Evolutionary conservation across 2,329 filamentous ascomycete species (phyloP).

Genomic region (Apiospora sp.): DNA sequence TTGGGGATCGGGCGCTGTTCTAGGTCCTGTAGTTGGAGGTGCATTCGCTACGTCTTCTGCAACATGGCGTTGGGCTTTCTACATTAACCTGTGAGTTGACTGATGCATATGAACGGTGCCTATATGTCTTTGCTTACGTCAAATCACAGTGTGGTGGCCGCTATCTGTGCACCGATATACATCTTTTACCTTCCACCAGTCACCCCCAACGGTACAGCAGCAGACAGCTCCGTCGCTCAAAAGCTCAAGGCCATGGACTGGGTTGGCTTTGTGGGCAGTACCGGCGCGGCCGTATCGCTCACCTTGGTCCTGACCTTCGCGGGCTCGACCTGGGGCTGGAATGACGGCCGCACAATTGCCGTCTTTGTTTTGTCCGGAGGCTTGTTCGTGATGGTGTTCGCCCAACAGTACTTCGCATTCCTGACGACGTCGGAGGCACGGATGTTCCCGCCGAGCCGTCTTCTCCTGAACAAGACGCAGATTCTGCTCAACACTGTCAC

Average conservation of each 20-base stretch:
- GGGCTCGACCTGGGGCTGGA: slow-evolving; percentile 58
- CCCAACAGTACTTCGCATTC: slow-evolving; percentile 55
- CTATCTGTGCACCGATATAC: slow-evolving; percentile 51
- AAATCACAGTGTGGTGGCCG: slow-evolving; percentile 23
- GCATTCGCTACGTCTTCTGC: slow-evolving; percentile 49
- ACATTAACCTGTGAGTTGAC: slow-evolving; percentile 65
- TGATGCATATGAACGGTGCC: too few species aligned
- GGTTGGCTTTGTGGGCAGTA: slow-evolving; percentile 51
- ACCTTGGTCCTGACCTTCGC: slow-evolving; percentile 61
- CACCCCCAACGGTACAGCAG: slow-evolving; percentile 55
- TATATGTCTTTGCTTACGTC: slow-evolving; percentile 41
- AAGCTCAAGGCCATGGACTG: slow-evolving; percentile 49
- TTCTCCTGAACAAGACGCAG: slow-evolving; percentile 41
- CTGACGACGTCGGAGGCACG: slow-evolving; percentile 47
- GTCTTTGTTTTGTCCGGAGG: slow-evolving; percentile 54
- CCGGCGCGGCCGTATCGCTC: slow-evolving; percentile 48
- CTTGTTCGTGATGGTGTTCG: slow-evolving; percentile 49
- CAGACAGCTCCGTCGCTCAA: slow-evolving; percentile 42
- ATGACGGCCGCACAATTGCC: slow-evolving; percentile 50
- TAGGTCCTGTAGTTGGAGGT: slow-evolving; percentile 58
- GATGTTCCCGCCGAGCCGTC: slow-evolving; percentile 59
- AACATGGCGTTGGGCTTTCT: slow-evolving; percentile 58
- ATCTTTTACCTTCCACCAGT: slow-evolving; percentile 62
- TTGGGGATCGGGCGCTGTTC: slow-evolving; percentile 54
- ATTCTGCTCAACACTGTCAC: slow-evolving; percentile 42